Evolutionary conservation across 192 early-diverging fungal species (phyloP).

Genomic region (Linnemannia zychae): DNA sequence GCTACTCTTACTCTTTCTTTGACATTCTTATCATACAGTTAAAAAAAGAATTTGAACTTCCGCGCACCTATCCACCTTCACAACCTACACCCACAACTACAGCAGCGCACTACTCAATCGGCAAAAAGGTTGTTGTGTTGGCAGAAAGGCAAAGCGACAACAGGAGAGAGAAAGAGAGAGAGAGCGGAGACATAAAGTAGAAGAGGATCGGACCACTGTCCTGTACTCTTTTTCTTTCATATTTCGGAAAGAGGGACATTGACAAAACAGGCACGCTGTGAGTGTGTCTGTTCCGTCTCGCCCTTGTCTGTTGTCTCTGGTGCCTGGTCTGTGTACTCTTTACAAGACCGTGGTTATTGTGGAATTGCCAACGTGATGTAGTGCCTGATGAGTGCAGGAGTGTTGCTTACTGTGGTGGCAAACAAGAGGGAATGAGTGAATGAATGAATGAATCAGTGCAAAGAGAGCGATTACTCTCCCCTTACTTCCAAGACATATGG

Average conservation of each 20-base stretch:
- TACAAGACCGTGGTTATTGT: background rate
- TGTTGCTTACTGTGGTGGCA: background rate
- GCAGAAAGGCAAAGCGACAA: background rate
- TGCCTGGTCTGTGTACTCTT: background rate
- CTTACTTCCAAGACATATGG: background rate
- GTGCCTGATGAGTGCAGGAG: too few relatives aligned
- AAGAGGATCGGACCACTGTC: background rate
- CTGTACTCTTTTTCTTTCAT: background rate
- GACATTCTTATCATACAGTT: background rate
- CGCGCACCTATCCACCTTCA: background rate
- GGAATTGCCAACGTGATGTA: too few relatives aligned
- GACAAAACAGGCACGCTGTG: background rate
- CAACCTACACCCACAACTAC: background rate
- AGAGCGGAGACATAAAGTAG: background rate
- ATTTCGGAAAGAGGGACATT: too few relatives aligned
- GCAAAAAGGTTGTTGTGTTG: background rate
- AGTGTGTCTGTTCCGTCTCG: background rate
- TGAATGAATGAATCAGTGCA: background rate
- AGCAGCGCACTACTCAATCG: background rate
- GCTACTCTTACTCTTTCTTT: background rate
- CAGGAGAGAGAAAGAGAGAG: background rate
- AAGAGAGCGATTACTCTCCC: background rate
- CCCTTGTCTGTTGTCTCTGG: background rate
- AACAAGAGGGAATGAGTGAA: background rate
- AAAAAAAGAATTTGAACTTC: conserved; percentile 6